A percentile compares a stretch with the other conserved stretches of the same genome.
Conservation (phyloP, 1,284 basidiomycete species). For the Boletus smithii region DNA sequence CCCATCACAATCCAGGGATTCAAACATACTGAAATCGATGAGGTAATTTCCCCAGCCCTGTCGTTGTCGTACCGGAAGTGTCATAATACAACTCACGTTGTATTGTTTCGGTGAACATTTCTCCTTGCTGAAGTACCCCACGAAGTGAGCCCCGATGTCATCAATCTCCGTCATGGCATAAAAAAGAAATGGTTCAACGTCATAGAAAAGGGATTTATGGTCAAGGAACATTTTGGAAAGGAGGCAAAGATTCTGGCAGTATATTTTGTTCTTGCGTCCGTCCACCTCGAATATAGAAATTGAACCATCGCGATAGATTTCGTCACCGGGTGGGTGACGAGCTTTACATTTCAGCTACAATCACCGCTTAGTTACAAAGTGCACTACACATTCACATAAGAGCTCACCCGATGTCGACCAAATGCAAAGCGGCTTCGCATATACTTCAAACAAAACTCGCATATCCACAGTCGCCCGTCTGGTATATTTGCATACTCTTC, state of each 20-base stretch:
- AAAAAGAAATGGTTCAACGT: slow-evolving; percentile 98
- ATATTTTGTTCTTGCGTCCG: slow-evolving; percentile 98
- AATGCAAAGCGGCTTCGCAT: slow-evolving; percentile 95
- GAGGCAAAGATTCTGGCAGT: slow-evolving; percentile 98
- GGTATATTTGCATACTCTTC: slow-evolving; percentile 95
- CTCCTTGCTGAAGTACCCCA: slow-evolving; percentile 99
- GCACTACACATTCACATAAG: slow-evolving; percentile 2
- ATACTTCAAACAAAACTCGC: slow-evolving; percentile 98
- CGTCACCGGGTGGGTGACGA: slow-evolving; percentile 94
- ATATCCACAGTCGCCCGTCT: slow-evolving; percentile 93
- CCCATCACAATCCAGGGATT: slow-evolving; percentile 19
- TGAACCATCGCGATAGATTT: slow-evolving; percentile 90
- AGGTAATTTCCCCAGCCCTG: slow-evolving; percentile 93
- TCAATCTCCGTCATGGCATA: slow-evolving; percentile 96
- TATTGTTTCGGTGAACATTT: slow-evolving; percentile 94
- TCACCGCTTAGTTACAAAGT: slow-evolving; percentile 21
- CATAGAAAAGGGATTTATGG: slow-evolving; percentile 99
- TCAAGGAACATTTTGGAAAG: slow-evolving; percentile 99
- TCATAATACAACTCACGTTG: slow-evolving; percentile 99
- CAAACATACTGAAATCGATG: slow-evolving; percentile 89
- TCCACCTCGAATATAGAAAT: slow-evolving; percentile 98
- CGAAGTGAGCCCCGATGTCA: slow-evolving; percentile 87
- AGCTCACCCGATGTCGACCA: slow-evolving; percentile 77
- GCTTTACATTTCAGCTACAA: slow-evolving; percentile 89
- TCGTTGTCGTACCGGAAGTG: slow-evolving; percentile 90